Conservation (phyloP, 1,139 yeast species). For the Yamadazyma atlantica region DNA sequence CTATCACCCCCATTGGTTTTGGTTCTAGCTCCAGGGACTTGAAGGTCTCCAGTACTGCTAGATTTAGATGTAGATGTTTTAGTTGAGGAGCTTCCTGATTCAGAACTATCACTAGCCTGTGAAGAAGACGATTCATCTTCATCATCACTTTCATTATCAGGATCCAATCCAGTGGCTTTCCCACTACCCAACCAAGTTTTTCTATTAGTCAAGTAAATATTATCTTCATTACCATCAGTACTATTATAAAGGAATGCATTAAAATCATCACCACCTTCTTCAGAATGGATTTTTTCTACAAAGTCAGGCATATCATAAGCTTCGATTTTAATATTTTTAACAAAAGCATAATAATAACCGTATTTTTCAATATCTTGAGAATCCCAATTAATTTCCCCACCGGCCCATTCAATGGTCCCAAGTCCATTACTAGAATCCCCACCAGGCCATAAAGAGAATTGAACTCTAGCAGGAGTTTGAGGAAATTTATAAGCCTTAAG, state of each 20-base stretch:
- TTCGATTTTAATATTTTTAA: conserved; percentile 59
- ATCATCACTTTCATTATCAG: conserved; percentile 33
- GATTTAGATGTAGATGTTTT: too few species aligned
- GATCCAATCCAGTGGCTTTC: conserved; percentile 67
- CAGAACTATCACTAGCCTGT: conserved; percentile 9
- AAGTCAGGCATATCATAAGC: conserved; percentile 71
- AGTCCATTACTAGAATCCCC: conserved; percentile 62
- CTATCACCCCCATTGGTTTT: conserved; percentile 3
- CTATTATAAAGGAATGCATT: conserved; percentile 58
- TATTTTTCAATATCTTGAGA: conserved; percentile 66
- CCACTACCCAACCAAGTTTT: conserved; percentile 57
- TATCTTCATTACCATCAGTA: conserved; percentile 42
- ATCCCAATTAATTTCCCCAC: conserved; percentile 85
- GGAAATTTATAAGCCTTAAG: conserved; percentile 63
- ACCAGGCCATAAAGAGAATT: conserved; percentile 92
- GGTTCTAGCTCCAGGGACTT: conserved; percentile 6
- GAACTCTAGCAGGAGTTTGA: conserved; percentile 88
- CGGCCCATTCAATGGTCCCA: conserved; percentile 94
- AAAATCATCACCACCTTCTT: conserved; percentile 27
- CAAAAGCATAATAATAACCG: conserved; percentile 74
- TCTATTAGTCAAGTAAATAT: conserved; percentile 59
- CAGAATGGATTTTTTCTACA: conserved; percentile 19
- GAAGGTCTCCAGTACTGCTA: conserved; percentile 9
- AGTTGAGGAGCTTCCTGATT: conserved; percentile 13
- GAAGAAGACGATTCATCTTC: conserved; percentile 11